Conservation (phyloP, 1,139 yeast species). For the Fermentozyma sake region DNA sequence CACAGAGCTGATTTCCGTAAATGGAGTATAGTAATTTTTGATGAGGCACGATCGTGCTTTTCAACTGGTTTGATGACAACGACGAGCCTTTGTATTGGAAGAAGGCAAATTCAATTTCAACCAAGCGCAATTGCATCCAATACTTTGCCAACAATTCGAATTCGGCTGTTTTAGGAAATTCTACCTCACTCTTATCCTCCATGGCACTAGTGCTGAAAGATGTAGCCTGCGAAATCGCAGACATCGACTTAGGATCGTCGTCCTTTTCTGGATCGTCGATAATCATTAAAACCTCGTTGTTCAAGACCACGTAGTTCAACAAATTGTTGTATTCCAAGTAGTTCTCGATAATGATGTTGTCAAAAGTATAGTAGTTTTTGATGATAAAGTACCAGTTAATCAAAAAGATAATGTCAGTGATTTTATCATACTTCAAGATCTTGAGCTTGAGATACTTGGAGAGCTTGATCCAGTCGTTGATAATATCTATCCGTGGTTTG, state of each 20-base stretch:
- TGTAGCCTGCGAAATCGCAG: slow-evolving; percentile 1
- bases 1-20: slow-evolving; percentile 13
- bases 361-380: slow-evolving; percentile 20
- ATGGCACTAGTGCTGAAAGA: not conserved
- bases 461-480: slow-evolving; percentile 21
- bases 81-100: slow-evolving; percentile 30
- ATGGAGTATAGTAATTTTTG: slow-evolving; percentile 11
- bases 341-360: slow-evolving; percentile 21
- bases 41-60: slow-evolving; percentile 26
- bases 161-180: slow-evolving; percentile 12
- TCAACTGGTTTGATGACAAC: slow-evolving; percentile 24
- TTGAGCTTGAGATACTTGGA: slow-evolving; percentile 20
- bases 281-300: slow-evolving; percentile 21
- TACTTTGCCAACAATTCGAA: slow-evolving; percentile 19
- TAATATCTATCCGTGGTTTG: slow-evolving; percentile 10
- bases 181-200: slow-evolving; percentile 2
- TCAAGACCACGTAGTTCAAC: slow-evolving; percentile 23
- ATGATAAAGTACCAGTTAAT: slow-evolving; percentile 28
- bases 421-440: slow-evolving; percentile 15
- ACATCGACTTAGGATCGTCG: slow-evolving; percentile 1
- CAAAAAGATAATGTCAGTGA: slow-evolving; percentile 24
- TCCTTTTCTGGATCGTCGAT: slow-evolving; percentile 13
- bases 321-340: slow-evolving; percentile 30
- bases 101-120: slow-evolving; percentile 27
- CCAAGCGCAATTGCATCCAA: slow-evolving; percentile 28